Evolutionary conservation across 345 rosid genomes (phyloP), one percentile per base, ranked within the genome.

Genomic region (Eucalyptus grandis): DNA sequence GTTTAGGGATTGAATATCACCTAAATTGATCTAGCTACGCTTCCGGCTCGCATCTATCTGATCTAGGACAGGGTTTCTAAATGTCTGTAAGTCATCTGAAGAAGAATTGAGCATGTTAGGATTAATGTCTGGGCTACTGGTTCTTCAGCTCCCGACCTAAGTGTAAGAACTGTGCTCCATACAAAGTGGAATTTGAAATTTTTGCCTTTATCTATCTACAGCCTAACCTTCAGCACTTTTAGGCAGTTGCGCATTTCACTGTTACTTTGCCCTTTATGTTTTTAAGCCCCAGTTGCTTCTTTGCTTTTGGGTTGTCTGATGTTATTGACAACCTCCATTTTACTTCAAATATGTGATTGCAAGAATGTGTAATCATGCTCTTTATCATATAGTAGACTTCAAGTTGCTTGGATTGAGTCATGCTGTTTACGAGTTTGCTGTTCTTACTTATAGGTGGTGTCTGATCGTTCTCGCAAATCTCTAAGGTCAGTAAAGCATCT

Each of bases 401-500:
- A 49, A 50, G 53, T 27, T 86, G 11, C 49, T 60, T 65, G 13
- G 30, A 47, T 69, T 44, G 54, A 89, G 89, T 77, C 22, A 81
- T 19, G 37, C 54, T 86, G 54, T 49, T 86, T 87, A 88, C 9
- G 2, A 77, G 83, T 37, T 37, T 77, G 83, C 83, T 77, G 27
- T 77, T 77, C 46, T 77, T 77, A 77, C 83, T 77, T 77, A 11
- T 93, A 95, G 96, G 95, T 86, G 49, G 90, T 82, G 53, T 83
- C 91, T 49, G 89, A 90, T 90, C 90, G 90, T 65, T 91, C 91
- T 65, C 92, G 92, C 86, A 94, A 89, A 88, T 87, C 89, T 83
- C 92, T 89, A 87, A 93, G 95, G 97, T 94, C 88, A 90, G 95
- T 93, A 54, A 65, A 85, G 65, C 72, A 67, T 89, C 87, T 86